Percentiles rank a stretch among this genome's conserved stretches.
phyloP scores from a whole-genome alignment of 805 yeast species.

The Cyberlindnera galapagoensis region DNA sequence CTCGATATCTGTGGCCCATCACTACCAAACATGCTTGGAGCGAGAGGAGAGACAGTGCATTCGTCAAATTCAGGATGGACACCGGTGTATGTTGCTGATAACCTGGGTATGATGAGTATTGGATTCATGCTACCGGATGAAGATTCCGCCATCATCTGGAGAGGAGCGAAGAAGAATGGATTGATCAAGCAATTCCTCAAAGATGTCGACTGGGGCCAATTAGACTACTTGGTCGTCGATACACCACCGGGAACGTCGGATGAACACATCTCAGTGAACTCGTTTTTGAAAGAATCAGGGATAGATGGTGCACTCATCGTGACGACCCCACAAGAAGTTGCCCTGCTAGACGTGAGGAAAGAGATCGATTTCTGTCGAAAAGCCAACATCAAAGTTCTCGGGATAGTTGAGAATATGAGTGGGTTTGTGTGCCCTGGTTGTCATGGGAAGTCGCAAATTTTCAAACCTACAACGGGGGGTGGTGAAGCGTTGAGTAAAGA shows the following conservation, averaged over 20 bases:
- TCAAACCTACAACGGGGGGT: conserved; percentile 96
- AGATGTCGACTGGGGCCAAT: conserved; percentile 90
- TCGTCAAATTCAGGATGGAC: conserved; percentile 92
- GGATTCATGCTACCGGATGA: conserved; percentile 91
- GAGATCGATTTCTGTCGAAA: conserved; percentile 93
- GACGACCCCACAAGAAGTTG: conserved; percentile 98
- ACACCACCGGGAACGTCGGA: conserved; percentile 99
- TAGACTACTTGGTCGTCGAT: conserved; percentile 85
- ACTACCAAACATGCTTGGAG: conserved; percentile 90
- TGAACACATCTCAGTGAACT: conserved; percentile 88
- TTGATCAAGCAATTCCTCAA: conserved; percentile 88
- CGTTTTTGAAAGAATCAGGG: conserved; percentile 82
- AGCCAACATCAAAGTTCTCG: conserved; percentile 80
- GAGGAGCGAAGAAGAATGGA: conserved; percentile 94
- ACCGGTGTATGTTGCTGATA: conserved; percentile 93
- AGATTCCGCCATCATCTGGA: conserved; percentile 94
- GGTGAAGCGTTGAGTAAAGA: conserved; percentile 82
- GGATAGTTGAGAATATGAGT: conserved; percentile 95
- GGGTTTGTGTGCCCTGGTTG: conserved; percentile 98
- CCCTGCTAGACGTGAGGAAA: conserved; percentile 88
- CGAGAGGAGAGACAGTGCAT: conserved; percentile 79
- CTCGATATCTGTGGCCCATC: conserved; percentile 98
- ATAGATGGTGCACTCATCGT: conserved; percentile 93
- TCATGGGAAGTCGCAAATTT: conserved; percentile 81
- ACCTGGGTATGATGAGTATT: conserved; percentile 91